phyloP scores from a whole-genome alignment of 768 basidiomycete genomes.

The Suillus decipiens region DNA sequence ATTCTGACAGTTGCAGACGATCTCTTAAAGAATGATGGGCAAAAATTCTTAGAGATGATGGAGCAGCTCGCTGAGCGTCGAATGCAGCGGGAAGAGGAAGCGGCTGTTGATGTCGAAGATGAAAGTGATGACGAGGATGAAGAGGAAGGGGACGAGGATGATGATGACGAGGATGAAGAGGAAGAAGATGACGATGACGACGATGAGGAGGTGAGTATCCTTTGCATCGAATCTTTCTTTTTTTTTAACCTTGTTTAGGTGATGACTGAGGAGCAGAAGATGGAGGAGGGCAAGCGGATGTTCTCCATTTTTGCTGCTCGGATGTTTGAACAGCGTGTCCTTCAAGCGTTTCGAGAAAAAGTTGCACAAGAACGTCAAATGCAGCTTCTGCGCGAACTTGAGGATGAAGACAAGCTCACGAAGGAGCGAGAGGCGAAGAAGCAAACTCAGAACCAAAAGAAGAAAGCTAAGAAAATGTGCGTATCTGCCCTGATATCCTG shows the following conservation, averaged over 20 bases:
- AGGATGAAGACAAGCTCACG: slow-evolving; percentile 88
- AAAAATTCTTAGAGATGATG: slow-evolving; percentile 99
- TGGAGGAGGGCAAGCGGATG: slow-evolving; percentile 99
- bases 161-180: slow-evolving; percentile 67
- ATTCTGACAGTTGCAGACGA: slow-evolving; percentile 99
- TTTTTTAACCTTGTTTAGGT: slow-evolving; percentile 40
- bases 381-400: slow-evolving; percentile 91
- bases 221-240: slow-evolving; percentile 12
- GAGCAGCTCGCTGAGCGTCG: slow-evolving; percentile 95
- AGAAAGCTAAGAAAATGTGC: slow-evolving; percentile 98
- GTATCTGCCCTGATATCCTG: slow-evolving; percentile 28
- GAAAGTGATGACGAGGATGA: slow-evolving; percentile 65
- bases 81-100: slow-evolving; percentile 86
- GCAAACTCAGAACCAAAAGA: slow-evolving; percentile 95
- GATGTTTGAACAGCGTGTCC: slow-evolving; percentile 98
- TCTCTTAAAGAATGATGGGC: slow-evolving; percentile 96
- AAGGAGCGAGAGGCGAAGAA: slow-evolving; percentile 91
- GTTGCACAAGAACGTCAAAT: slow-evolving; percentile 95
- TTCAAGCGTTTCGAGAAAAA: slow-evolving; percentile 94
- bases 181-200: slow-evolving; percentile 51
- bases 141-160: slow-evolving; percentile 59
- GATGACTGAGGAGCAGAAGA: slow-evolving; percentile 96
- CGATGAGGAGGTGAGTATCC: slow-evolving; percentile 45
- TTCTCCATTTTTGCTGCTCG: slow-evolving; percentile 99
- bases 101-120: slow-evolving; percentile 59